Percentiles rank a stretch among this genome's conserved stretches.
Conservation (phyloP, 2,329 filamentous ascomycete genomes). For the Exophiala sideris region DNA sequence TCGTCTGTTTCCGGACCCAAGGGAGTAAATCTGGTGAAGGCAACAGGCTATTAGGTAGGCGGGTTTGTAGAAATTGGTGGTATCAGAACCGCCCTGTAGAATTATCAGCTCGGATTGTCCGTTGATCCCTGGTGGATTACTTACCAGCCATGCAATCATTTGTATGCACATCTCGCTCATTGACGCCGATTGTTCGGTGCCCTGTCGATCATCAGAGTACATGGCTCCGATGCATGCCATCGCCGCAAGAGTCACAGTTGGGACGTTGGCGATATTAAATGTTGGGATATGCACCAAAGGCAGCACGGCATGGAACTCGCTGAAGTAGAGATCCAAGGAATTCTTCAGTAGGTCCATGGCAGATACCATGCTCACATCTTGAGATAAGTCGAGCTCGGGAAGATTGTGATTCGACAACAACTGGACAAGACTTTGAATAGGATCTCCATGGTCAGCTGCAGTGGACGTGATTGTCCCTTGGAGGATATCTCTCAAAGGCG, state of each 20-base stretch:
- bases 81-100: slow-evolving; percentile 17
- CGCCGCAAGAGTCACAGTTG: slow-evolving; percentile 19
- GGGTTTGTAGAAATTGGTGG: slow-evolving; percentile 17
- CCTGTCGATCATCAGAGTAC: slow-evolving; percentile 20
- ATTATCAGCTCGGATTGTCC: not conserved
- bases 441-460: slow-evolving; percentile 10
- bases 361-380: slow-evolving; percentile 16
- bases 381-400: slow-evolving; percentile 11
- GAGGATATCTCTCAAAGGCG: slow-evolving; percentile 21
- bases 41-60: slow-evolving; percentile 14
- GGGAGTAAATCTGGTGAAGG: slow-evolving; percentile 19
- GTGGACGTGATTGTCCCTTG: slow-evolving; percentile 15
- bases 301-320: slow-evolving; percentile 18
- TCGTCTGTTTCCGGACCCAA: slow-evolving; percentile 20
- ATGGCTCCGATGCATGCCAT: slow-evolving; percentile 24
- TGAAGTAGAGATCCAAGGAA: slow-evolving; percentile 21
- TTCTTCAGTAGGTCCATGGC: slow-evolving; percentile 19
- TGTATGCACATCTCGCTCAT: slow-evolving; percentile 23
- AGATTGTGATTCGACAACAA: slow-evolving; percentile 15
- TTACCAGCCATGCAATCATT: slow-evolving; percentile 21
- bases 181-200: slow-evolving; percentile 17
- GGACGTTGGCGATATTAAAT: slow-evolving; percentile 16
- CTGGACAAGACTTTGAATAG: slow-evolving; percentile 15
- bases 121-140: not conserved
- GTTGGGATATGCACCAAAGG: slow-evolving; percentile 21